Conservation (phyloP, 306 rosid genomes). For the Cicer bijugum region DNA sequence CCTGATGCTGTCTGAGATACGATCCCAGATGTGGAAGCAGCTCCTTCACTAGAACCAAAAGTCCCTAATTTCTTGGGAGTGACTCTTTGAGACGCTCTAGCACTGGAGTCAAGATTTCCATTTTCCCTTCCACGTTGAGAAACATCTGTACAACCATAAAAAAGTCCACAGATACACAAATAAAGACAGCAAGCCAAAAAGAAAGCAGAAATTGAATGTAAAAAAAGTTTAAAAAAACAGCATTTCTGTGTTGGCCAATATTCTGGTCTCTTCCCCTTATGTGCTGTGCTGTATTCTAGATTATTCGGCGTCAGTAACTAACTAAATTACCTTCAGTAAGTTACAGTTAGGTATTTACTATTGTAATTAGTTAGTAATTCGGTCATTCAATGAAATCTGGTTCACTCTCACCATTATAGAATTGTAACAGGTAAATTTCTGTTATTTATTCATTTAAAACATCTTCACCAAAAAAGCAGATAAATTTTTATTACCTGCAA, state of each 20-base stretch:
- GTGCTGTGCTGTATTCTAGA: neutral
- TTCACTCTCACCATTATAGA: slow-evolving; percentile 9
- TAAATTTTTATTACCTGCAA: slow-evolving; percentile 72
- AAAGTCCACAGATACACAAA: slow-evolving; percentile 34
- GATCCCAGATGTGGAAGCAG: slow-evolving; percentile 86
- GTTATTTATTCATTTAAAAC: neutral
- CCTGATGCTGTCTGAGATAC: slow-evolving; percentile 98
- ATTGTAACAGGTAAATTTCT: slow-evolving; percentile 22
- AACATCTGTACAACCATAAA: slow-evolving; percentile 71
- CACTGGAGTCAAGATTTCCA: slow-evolving; percentile 73
- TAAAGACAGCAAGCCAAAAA: slow-evolving; percentile 31
- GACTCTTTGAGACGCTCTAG: slow-evolving; percentile 74
- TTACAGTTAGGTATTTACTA: slow-evolving; percentile 1
- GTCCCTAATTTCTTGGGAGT: slow-evolving; percentile 73
- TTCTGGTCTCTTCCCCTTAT: neutral
- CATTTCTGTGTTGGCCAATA: slow-evolving; percentile 2
- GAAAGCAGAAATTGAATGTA: neutral
- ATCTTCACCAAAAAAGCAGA: slow-evolving; percentile 35
- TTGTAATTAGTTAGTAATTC: neutral
- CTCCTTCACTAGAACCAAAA: slow-evolving; percentile 68
- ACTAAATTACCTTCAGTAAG: neutral
- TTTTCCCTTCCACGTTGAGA: slow-evolving; percentile 95
- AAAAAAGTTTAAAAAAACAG: neutral
- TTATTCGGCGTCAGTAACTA: neutral
- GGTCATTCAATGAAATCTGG: neutral